Evolutionary conservation across 257 asterid genomes (phyloP).

Genomic region (Solanum chiquidenum): DNA sequence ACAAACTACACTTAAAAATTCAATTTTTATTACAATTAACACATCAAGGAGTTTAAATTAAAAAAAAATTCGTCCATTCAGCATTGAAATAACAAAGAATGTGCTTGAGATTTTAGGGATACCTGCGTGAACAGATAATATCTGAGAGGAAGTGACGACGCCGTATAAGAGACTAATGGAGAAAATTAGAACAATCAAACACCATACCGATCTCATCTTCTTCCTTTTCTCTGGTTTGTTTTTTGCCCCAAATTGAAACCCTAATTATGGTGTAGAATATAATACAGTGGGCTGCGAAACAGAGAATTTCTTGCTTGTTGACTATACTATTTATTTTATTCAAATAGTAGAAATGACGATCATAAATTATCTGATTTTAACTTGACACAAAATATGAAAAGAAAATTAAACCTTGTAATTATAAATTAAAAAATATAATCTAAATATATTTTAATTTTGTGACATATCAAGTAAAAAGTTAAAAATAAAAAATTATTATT

Average conservation of each 20-base stretch:
- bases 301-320: not conserved
- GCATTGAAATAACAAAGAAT: not conserved
- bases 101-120: not conserved
- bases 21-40: not conserved
- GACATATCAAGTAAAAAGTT: too few species aligned
- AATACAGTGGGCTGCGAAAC: not conserved
- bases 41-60: too few species aligned
- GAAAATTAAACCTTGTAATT: too few species aligned
- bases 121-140: slow-evolving; percentile 18
- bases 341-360: not conserved
- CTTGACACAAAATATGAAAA: accelerated
- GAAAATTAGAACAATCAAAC: slow-evolving; percentile 8
- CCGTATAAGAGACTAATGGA: not conserved
- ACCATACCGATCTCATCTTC: slow-evolving; percentile 11
- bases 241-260: not conserved
- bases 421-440: too few species aligned
- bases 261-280: not conserved
- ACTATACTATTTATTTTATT: not conserved
- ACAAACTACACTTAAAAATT: not conserved
- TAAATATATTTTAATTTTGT: too few species aligned
- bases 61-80: too few species aligned
- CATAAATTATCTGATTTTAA: not conserved
- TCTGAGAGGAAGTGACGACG: slow-evolving; percentile 11
- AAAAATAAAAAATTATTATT: not conserved
- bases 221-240: not conserved